Evolutionary conservation across 192 early-diverging fungal species (phyloP), one percentile per base, ranked within the genome.

Genomic region (Glomus cerebriforme): DNA sequence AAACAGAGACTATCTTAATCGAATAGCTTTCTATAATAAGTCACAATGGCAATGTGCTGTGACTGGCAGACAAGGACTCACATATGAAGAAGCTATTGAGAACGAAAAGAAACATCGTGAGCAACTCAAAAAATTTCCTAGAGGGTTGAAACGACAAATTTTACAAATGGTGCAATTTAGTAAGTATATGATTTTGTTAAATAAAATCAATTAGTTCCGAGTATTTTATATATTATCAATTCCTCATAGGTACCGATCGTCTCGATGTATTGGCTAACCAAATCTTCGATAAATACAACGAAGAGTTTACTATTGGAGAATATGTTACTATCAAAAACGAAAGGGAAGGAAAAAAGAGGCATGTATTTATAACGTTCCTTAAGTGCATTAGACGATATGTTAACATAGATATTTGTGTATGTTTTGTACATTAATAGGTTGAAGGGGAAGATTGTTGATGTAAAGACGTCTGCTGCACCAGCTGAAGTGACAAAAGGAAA

Each of bases 21-120:
- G 92, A 10, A 85, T 88, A 58, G 78, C 83, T 32, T 85, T 95
- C 17, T 96, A 96, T 78, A 86, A 88, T 29, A 90, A 91, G 71
- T 87, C 86, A 49, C 81, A 89, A 29, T 98, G 95, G 91, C 87
- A 93, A 74, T 97, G 96, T 83, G 87, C 89, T 60, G 85, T 85
- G 7, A 93, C 94, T 1, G 93, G 95, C 1, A 92, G 91, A 78
- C 81, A 83, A 27, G 83, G 89, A 58, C 82, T 98, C 66, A 96
- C 93, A 0, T 98, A 92, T 75, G 88, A 91, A 75, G 90, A 96
- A 77, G 97, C 97, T 0, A 81, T 93, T 26, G 82, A 90, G 47
- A 92, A 90, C 17, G 97, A 98, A 79, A 84, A 87, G 12, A 87
- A 89, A 15, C 90, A 91, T 60, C 85, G 86, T 63, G 87, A 90